Base-by-base conservation (phyloP, 768 basidiomycete genomes). In the Boletus reticulatus region DNA sequence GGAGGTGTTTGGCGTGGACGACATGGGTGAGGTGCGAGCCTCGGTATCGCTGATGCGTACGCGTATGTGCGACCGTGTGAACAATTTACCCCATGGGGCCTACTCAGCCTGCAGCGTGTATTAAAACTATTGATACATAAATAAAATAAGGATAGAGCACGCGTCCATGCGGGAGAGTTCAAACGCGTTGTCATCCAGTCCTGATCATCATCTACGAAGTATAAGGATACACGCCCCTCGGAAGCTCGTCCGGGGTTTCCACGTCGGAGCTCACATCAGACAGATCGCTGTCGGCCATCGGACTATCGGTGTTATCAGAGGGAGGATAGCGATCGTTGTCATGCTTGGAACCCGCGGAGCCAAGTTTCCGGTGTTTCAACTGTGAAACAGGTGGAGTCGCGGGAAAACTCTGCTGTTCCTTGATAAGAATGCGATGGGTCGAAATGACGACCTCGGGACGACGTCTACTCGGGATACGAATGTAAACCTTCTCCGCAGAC, bases 1-100 rank as follows among this genome's bases (percentile, higher is more conserved):
- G 50, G 84, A 76, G 38, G 77, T 71, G 36, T 80, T 78, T 29
- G 80, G 65, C 42, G 79, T 65, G 48, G 80, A 71, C 14, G 79
- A 76, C 76, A 79, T 77, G 56, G 56, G 52, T 56, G 10, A 9
- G 17, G 20, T 55, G 10, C 29, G 8, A 37, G 27, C 27, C 45
- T 29, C 19, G 17, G 13, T 36, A 43, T 38, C 48, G 24, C 20
- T 8, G 31, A 13, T 36, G 43, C 20, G 36, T 43, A 57, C 60
- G 65, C 54, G 62, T 48, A 57, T 2, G 29, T 29, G 6, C 32
- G 9, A 36, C 52, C 70, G 68, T 70, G 68, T 14, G 70, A 69
- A 62, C 12, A 0, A 48, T 46, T 50, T 49, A 20, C 27, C 24
- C 7, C 9, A 2, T 20, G 19, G 19, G 7, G 43, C 16, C 11